Evolutionary conservation across 228 moss, liverwort and hornwort genomes (phyloP).

Genomic region (Sphagnum magellanicum): DNA sequence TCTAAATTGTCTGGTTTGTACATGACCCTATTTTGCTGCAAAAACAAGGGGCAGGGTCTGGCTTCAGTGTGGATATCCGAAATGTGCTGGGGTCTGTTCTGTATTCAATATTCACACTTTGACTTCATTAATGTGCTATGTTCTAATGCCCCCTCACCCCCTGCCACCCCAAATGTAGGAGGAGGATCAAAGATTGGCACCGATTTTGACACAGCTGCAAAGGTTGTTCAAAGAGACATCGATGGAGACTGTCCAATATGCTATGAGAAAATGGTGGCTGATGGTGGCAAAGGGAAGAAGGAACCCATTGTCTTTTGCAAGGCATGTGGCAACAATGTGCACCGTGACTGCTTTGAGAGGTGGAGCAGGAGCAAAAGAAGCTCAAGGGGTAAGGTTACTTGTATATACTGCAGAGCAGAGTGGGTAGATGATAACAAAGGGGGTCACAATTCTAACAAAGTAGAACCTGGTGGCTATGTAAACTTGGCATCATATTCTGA

Average conservation of each 20-base stretch:
- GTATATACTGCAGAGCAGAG: conserved; percentile 73
- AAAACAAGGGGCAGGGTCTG: no score
- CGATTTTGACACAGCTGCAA: conserved; percentile 8
- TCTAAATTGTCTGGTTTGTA: no score
- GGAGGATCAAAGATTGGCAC: conserved; percentile 5
- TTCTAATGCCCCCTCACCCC: no score
- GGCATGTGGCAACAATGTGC: conserved; percentile 81
- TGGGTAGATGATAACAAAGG: conserved; percentile 25
- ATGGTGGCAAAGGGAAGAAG: conserved; percentile 23
- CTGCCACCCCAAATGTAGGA: conserved; percentile 1
- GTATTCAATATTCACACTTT: no score
- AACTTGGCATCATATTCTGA: conserved; percentile 49
- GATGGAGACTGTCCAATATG: conserved; percentile 75
- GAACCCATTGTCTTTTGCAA: conserved; percentile 69
- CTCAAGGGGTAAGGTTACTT: conserved; percentile 49
- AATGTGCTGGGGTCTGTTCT: no score
- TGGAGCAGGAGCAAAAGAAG: conserved; percentile 67
- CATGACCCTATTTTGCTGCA: no score
- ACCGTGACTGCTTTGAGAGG: conserved; percentile 71
- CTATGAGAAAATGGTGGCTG: conserved; percentile 55
- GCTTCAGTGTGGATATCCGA: no score
- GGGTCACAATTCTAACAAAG: conserved; percentile 3
- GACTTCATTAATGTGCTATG: no score
- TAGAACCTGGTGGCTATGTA: conserved; percentile 24
- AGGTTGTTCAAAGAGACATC: conserved; percentile 44